Conservation (phyloP, 2,329 filamentous ascomycete genomes). For the Lachnum nothofagi region DNA sequence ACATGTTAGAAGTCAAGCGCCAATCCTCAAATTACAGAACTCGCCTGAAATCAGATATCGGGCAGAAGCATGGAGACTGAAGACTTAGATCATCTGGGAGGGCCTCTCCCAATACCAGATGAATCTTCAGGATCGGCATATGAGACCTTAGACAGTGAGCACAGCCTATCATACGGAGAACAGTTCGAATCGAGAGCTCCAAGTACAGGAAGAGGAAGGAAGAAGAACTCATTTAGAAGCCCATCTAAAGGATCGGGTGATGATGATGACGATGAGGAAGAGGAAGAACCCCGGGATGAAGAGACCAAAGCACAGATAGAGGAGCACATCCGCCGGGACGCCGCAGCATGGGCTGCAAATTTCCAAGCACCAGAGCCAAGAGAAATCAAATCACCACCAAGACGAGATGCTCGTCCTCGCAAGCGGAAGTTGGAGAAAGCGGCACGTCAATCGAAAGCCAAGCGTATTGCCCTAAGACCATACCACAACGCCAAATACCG, state of each 20-base stretch:
- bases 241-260: background rate
- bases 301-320: background rate
- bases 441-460: conserved; percentile 21
- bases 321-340: conserved; percentile 17
- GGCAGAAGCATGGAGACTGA: conserved; percentile 18
- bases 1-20: conserved; percentile 16
- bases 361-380: conserved; percentile 22
- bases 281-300: background rate
- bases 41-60: conserved; percentile 15
- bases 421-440: conserved; percentile 23
- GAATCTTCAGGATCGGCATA: conserved; percentile 29
- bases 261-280: background rate
- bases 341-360: conserved; percentile 25
- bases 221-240: background rate
- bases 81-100: conserved; percentile 8
- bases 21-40: conserved; percentile 7
- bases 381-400: conserved; percentile 22
- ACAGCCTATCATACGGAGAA: conserved; percentile 8
- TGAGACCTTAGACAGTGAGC: conserved; percentile 21
- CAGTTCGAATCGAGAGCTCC: conserved; percentile 1
- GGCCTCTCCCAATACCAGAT: conserved; percentile 5
- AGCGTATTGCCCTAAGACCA: conserved; percentile 34
- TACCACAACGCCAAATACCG: conserved; percentile 47
- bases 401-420: conserved; percentile 5
- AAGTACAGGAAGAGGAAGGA: background rate